Evolutionary conservation across 805 yeast species (phyloP), one percentile per base, ranked within the genome.

Genomic region (Lipomyces yamadae): DNA sequence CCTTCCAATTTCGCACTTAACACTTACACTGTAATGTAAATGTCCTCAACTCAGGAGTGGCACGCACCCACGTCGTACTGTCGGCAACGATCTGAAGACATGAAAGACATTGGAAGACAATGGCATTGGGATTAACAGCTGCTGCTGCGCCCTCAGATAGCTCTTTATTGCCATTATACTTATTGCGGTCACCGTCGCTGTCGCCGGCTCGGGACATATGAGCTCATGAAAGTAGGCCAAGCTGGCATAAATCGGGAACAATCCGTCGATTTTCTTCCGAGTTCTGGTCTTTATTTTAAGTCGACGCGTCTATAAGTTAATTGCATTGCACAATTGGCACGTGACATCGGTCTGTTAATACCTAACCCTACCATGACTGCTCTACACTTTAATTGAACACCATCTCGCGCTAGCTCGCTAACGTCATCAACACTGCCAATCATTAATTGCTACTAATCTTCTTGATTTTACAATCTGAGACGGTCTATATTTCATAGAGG

Each of bases 191-290:
- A 29, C 55, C 34, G n/a, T 52, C 55, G 55, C 55, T 52, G 34
- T 52, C 55, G 55, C 34, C 55, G n/a, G 55, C 55, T 18, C 55
- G 55, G 34, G 55, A 52, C 55, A 52, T 52, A 32, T 52, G 55
- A 42, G 48, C 48, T n/a, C 48, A 42, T 42, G 48, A 42, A 42
- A 42, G n/a, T n/a, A 42, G 48, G 29, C n/a, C 48, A 42, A 42
- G 18, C 18, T 15, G 48, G 48, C 48, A 42, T 42, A 42, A 3
- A 42, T 42, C 48, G 7, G 48, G 10, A 42, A 5, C 48, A 10
- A 42, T 15, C 7, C 13, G 7, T 42, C 11, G 13, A 24, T 24
- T n/a, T 54, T 10, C 15, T 48, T 69, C 83, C 75, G 63, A 92
- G 92, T 42, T 11, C 5, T 2, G 48, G n/a, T 24, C 2, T 42